Conservation (phyloP, 2,329 filamentous ascomycete species). For the Xylariaceae sp. region DNA sequence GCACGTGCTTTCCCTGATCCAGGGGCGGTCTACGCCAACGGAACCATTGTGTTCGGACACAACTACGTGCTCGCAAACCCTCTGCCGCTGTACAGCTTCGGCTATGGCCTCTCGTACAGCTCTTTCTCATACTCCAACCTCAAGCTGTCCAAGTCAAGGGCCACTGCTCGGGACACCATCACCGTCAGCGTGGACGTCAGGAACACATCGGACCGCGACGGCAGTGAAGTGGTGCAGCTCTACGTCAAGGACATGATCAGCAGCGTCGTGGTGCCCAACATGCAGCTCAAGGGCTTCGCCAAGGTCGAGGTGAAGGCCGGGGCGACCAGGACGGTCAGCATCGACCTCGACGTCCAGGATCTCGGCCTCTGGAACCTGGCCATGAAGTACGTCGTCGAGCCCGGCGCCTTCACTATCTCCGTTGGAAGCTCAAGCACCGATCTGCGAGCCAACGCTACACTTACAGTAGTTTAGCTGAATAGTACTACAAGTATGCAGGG, state of each 20-base stretch:
- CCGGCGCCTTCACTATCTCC: slow-evolving; percentile 58
- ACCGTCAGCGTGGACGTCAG: slow-evolving; percentile 57
- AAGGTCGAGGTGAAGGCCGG: slow-evolving; percentile 59
- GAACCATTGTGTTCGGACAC: slow-evolving; percentile 57
- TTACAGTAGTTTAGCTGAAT: slow-evolving; percentile 39
- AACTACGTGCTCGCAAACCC: slow-evolving; percentile 60
- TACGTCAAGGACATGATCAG: slow-evolving; percentile 60
- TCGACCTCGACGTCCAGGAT: slow-evolving; percentile 44
- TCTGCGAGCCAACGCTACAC: slow-evolving; percentile 49
- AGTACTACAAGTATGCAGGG: too few species aligned
- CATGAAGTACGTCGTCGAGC: slow-evolving; percentile 71
- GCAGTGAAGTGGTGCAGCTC: slow-evolving; percentile 62
- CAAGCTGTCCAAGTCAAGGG: slow-evolving; percentile 43
- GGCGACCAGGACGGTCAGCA: slow-evolving; percentile 46
- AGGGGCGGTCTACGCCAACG: slow-evolving; percentile 50
- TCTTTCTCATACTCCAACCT: slow-evolving; percentile 55
- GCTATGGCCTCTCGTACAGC: slow-evolving; percentile 61
- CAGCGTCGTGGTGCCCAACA: slow-evolving; percentile 59
- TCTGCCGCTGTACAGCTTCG: slow-evolving; percentile 57
- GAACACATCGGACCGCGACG: slow-evolving; percentile 52
- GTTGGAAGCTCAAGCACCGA: slow-evolving; percentile 57
- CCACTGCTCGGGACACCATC: slow-evolving; percentile 45
- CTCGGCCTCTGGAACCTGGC: slow-evolving; percentile 51
- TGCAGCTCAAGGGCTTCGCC: slow-evolving; percentile 59
- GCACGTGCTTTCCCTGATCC: slow-evolving; percentile 49